phyloP scores from a whole-genome alignment of 2,329 filamentous ascomycete species.

The Beauveria sp. region DNA sequence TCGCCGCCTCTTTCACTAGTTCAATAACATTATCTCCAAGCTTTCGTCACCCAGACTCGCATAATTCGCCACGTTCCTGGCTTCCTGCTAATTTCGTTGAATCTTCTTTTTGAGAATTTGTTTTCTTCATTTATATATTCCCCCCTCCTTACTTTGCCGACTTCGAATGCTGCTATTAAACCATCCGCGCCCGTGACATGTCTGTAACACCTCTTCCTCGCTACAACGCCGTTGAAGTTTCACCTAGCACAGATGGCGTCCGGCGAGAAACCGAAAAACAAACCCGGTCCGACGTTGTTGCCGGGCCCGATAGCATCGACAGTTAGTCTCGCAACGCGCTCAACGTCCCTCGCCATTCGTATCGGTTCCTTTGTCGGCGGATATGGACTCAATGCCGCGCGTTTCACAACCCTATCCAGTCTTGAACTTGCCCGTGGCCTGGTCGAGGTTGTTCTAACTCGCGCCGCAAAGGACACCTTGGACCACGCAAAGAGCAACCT shows the following conservation, averaged over 20 bases:
- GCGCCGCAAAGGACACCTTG: constrained; percentile 44
- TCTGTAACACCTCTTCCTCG: background rate
- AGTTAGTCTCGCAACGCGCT: constrained; percentile 53
- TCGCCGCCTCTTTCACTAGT: background rate
- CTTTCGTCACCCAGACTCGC: background rate
- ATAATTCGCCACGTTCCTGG: constrained; percentile 7
- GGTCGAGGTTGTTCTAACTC: constrained; percentile 45
- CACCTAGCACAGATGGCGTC: background rate
- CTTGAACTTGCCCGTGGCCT: constrained; percentile 49
- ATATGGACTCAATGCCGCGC: constrained; percentile 45
- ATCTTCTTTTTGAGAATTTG: background rate
- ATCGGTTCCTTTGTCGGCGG: constrained; percentile 44
- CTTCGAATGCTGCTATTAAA: background rate
- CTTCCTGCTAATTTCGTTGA: background rate
- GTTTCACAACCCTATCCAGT: constrained; percentile 48
- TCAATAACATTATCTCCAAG: background rate
- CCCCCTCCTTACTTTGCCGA: background rate
- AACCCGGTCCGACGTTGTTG: constrained; percentile 41
- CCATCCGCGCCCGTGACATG: background rate
- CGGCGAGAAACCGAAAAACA: constrained; percentile 11
- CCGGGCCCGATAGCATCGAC: constrained; percentile 49
- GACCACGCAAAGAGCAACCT: constrained; percentile 37
- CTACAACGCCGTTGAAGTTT: background rate
- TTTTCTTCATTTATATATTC: background rate
- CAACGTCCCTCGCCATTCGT: constrained; percentile 51